These are phyloP conservation scores for Triticum dicoccoides DNA, from an alignment of 176 grass and related monocot species.

Conservation along the genomic window DNA sequence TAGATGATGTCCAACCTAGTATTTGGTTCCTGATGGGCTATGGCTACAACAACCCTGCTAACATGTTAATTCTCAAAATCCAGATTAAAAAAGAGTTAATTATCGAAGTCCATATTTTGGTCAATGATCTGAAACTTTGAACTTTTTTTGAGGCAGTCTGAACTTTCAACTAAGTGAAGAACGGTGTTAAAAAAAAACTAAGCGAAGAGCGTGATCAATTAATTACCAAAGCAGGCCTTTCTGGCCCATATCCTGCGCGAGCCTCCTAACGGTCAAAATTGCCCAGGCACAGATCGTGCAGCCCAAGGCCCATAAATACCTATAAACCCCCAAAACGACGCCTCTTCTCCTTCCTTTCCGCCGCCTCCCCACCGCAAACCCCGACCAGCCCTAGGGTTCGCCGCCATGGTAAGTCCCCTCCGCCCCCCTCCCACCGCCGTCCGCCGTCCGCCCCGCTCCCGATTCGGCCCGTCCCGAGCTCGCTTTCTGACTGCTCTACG, in stretches of 20 bases:
- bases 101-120: too few relatives aligned
- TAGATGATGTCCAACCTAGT: too few relatives aligned
- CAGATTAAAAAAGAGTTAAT: too few relatives aligned
- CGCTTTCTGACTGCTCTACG: neutral
- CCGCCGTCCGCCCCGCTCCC: neutral
- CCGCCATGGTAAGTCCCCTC: conserved; percentile 26
- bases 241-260: neutral
- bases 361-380: neutral
- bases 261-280: neutral
- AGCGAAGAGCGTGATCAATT: neutral
- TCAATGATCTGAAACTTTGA: too few relatives aligned
- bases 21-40: too few relatives aligned
- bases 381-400: conserved; percentile 19
- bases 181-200: neutral
- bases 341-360: neutral
- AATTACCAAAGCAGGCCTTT: neutral
- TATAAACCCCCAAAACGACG: neutral
- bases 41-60: too few relatives aligned
- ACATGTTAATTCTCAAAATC: too few relatives aligned
- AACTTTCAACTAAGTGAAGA: neutral
- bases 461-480: neutral
- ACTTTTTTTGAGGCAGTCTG: too few relatives aligned
- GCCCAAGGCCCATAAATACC: neutral
- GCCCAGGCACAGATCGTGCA: neutral
- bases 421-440: neutral